A percentile compares a stretch with the other conserved stretches of the same genome.
Conservation (phyloP, 148 eudicot genomes). For the Silene uniflora region DNA sequence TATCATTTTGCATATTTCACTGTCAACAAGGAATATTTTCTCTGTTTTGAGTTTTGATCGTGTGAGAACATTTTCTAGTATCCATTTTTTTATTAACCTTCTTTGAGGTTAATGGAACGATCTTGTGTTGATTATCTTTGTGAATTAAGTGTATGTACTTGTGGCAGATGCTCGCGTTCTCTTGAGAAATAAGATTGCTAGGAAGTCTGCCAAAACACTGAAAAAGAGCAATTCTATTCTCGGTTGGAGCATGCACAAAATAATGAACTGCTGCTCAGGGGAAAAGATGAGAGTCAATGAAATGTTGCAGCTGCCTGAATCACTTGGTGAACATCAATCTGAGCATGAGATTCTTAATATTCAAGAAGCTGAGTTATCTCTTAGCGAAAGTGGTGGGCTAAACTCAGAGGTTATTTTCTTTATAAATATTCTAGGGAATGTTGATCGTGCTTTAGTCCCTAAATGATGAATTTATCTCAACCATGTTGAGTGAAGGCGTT, state of each 20-base stretch:
- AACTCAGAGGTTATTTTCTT: constrained; percentile 66
- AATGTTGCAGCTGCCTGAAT: constrained; percentile 43
- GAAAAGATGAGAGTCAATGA: constrained; percentile 46
- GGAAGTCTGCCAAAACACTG: constrained; percentile 22
- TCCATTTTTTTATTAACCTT: too few relatives aligned
- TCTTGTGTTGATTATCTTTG: neutral
- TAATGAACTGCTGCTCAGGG: constrained; percentile 71
- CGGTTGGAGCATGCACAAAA: constrained; percentile 30
- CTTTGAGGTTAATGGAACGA: neutral
- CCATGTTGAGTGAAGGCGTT: neutral
- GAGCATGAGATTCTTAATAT: constrained; percentile 61
- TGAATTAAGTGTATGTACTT: constrained; percentile 17
- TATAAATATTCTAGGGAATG: constrained; percentile 1
- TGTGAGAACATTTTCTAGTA: neutral
- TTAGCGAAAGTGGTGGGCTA: constrained; percentile 74
- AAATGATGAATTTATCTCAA: neutral
- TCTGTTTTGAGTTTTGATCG: neutral
- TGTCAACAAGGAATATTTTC: too few relatives aligned
- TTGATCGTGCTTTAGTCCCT: constrained; percentile 5
- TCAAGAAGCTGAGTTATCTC: constrained; percentile 91
- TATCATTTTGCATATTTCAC: too few relatives aligned
- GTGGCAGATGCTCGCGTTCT: constrained; percentile 26
- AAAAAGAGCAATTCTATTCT: constrained; percentile 17
- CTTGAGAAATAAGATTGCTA: constrained; percentile 39
- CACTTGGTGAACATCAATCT: constrained; percentile 41